Evolutionary conservation across 1,139 yeast species (phyloP), one percentile per base, ranked within the genome.

Genomic region (Nadsonia starkeyi-henricii): DNA sequence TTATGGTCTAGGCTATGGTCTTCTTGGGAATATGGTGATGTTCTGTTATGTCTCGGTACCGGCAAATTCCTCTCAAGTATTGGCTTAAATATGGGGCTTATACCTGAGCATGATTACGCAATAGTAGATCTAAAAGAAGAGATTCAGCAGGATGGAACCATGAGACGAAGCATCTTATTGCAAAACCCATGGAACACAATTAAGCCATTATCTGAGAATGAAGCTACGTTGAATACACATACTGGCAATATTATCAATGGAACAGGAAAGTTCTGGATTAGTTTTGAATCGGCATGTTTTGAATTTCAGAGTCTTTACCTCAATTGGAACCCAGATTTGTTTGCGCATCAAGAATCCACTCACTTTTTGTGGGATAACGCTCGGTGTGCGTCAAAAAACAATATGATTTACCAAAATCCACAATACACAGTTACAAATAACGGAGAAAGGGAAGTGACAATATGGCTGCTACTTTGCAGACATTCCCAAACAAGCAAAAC

Each of bases 101-200:
- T 77, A 1, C 66, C 80, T 1, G 71, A 74, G 43, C 96, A 86
- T 63, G 96, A 85, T 62, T 86, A 85, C 58, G 73, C 84, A 0
- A 64, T 79, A 0, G 48, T 69, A 2, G 73, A 64, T 36, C 50
- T 76, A 45, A 49, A 50, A 28, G 55, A 53, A n/a, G 51, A 33
- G 12, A 15, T 53, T 18, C 60, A 61, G 18, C 57, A 51, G 0
- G 56, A 58, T 0, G 59, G 55, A 2, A 44, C 55, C 2, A 42
- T 47, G 33, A 51, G 37, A 12, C 52, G 57, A 26, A 46, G 53
- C 1, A 50, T 75, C 1, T 54, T 59, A 0, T 53, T 85, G 3
- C 73, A 74, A 51, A 81, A 82, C 57, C 86, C 91, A 0, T 74
- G 81, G 75, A 52, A 62, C n/a, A 28, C 43, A 1, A 42, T 43